Evolutionary conservation across 208 protist species (phyloP), one percentile per base, ranked within the genome.

Genomic region (Leishmania tarentolae): DNA sequence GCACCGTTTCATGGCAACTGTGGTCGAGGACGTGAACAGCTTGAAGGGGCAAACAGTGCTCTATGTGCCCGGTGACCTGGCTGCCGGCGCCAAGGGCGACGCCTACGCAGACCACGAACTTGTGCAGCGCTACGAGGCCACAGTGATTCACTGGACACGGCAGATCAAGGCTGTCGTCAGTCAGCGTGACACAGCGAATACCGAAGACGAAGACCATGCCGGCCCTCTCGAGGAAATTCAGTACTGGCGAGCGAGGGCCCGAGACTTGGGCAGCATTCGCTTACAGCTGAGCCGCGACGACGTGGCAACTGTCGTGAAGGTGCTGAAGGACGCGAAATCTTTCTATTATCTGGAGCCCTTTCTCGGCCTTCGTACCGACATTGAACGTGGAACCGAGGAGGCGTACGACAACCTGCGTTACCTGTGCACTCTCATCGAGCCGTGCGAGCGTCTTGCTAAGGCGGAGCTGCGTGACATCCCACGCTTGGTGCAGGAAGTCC

Each of bases 71-170:
- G 83, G 87, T 28, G 98, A 99, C 85, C 82, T 99, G 17, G 70
- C 89, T 0, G 57, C 73, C 6, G 75, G 77, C 19, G 83, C 87
- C 24, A 42, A 83, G 46, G 71, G 70, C 28, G 88, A 94, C 63
- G 92, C 97, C 2, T 90, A 97, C 71, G 85, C 87, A 3, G 94
- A 99, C 78, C 97, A 98, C 73, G 98, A 99, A 82, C 88, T 99
- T 1, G 95, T 99, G 35, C 98, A 99, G 90, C 93, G 98, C 63
- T 98, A 99, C 82, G 98, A 99, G 87, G 92, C 97, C 0, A 98
- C 98, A 0, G 94, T 99, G 24, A 99, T 99, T 77, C 99, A 99
- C 91, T 99, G 99, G 99, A 99, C 99, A 19, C 91, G 98, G 56
- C 99, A 99, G 91, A 99, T 99, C 86, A 99, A 99, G 83, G 97